These are phyloP conservation scores for Trichoderma breve DNA, from an alignment of 2,329 filamentous ascomycete genomes.

Conservation along the genomic window DNA sequence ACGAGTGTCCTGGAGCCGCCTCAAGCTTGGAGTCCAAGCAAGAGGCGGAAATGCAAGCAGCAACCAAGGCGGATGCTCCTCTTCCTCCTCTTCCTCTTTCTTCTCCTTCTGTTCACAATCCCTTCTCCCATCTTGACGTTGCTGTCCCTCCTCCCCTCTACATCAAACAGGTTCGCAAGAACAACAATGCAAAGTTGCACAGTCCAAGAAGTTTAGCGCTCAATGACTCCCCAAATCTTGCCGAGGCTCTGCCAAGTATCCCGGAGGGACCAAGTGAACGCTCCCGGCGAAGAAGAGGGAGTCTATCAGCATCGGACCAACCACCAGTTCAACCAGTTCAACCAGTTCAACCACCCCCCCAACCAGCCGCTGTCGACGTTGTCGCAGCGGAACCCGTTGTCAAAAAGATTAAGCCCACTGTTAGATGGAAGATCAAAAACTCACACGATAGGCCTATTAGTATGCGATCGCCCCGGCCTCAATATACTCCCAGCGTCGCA, in stretches of 20 bases:
- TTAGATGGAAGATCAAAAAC: conserved; percentile 32
- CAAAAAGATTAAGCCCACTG: conserved; percentile 9
- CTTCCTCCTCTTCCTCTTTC: background rate
- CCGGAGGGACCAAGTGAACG: conserved; percentile 48
- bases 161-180: conserved; percentile 6
- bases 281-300: conserved; percentile 32
- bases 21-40: conserved; percentile 5
- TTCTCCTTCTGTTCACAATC: conserved; percentile 15
- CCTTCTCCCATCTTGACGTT: conserved; percentile 5
- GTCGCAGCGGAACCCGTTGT: background rate
- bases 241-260: conserved; percentile 47
- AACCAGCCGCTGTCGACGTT: background rate
- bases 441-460: conserved; percentile 46
- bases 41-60: conserved; percentile 10
- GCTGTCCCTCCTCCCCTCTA: background rate
- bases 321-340: background rate
- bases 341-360: background rate
- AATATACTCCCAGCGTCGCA: conserved; percentile 54
- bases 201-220: conserved; percentile 27
- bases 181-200: conserved; percentile 50
- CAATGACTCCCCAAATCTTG: conserved; percentile 33
- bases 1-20: conserved; percentile 20
- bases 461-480: conserved; percentile 38
- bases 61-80: conserved; percentile 13
- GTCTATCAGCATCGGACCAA: conserved; percentile 5